phyloP scores from a whole-genome alignment of 768 basidiomycete species.

The Lactarius tabidus region DNA sequence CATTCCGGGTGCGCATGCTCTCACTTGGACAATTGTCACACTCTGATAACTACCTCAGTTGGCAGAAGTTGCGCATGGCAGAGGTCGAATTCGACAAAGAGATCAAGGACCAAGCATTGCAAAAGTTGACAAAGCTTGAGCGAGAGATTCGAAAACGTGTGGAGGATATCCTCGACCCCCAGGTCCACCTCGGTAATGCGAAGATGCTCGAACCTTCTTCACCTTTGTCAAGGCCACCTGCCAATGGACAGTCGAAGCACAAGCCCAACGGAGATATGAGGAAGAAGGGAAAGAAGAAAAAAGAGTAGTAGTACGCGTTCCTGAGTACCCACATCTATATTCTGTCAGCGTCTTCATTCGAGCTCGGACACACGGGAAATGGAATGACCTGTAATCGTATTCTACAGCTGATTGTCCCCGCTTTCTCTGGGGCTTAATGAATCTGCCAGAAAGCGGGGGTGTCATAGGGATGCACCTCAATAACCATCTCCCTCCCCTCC shows the following conservation, averaged over 20 bases:
- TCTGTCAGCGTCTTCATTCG: constrained; percentile 1
- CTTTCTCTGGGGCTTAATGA: constrained; percentile 35
- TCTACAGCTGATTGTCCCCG: constrained; percentile 27
- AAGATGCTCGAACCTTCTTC: constrained; percentile 12
- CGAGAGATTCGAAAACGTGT: constrained; percentile 75
- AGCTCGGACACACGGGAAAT: neutral
- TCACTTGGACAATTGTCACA: neutral
- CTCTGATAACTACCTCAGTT: constrained; percentile 41
- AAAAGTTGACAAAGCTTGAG: constrained; percentile 67
- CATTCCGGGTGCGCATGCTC: constrained; percentile 59
- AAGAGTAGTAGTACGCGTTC: constrained; percentile 10
- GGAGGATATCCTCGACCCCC: constrained; percentile 55
- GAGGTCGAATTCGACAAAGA: constrained; percentile 76
- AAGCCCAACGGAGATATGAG: constrained; percentile 23
- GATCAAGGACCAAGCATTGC: constrained; percentile 62
- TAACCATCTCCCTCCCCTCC: constrained; percentile 97
- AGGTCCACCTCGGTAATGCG: constrained; percentile 16
- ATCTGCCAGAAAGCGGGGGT: constrained; percentile 33
- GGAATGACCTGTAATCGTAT: constrained; percentile 27
- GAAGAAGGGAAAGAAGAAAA: constrained; percentile 27
- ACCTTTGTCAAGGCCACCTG: constrained; percentile 27
- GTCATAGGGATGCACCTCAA: constrained; percentile 35
- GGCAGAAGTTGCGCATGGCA: constrained; percentile 71
- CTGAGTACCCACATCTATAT: constrained; percentile 1
- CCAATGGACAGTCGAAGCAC: constrained; percentile 32